A percentile compares a stretch with the other conserved stretches of the same genome.
Conservation (phyloP, 73 alveolate genomes). For the Paramecium tetraurelia region DNA sequence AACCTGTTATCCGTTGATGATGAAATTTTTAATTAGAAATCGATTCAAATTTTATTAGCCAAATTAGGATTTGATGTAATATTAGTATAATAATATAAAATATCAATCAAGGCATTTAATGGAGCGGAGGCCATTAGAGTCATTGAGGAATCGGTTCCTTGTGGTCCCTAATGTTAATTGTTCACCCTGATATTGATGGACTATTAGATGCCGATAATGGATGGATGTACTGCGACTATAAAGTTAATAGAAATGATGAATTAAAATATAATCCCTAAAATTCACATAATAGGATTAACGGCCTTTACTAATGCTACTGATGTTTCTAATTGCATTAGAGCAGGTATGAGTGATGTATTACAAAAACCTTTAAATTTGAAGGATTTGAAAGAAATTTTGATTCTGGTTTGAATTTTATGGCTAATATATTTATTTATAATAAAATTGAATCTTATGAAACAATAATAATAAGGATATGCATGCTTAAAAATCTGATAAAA, state of each 20-base stretch:
- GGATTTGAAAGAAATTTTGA: not conserved
- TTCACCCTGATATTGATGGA: not conserved
- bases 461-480: not conserved
- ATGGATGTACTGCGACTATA: not conserved
- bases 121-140: not conserved
- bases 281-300: not conserved
- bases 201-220: conserved; percentile 33
- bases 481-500: not conserved
- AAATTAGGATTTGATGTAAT: not conserved
- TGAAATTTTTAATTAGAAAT: conserved; percentile 3
- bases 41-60: not conserved
- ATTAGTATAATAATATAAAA: not conserved
- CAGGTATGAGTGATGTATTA: not conserved
- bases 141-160: not conserved
- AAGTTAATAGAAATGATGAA: not conserved
- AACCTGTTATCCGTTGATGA: not conserved
- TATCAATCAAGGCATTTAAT: conserved; percentile 13
- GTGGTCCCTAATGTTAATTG: not conserved
- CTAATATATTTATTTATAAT: not conserved
- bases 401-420: not conserved
- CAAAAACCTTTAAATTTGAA: conserved; percentile 1
- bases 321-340: not conserved
- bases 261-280: not conserved
- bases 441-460: not conserved
- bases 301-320: not conserved